Percentiles rank a stretch among this genome's conserved stretches.
These are phyloP conservation scores for Zychaea mexicana DNA, from an alignment of 371 early-diverging fungal species.

Conservation along the genomic window DNA sequence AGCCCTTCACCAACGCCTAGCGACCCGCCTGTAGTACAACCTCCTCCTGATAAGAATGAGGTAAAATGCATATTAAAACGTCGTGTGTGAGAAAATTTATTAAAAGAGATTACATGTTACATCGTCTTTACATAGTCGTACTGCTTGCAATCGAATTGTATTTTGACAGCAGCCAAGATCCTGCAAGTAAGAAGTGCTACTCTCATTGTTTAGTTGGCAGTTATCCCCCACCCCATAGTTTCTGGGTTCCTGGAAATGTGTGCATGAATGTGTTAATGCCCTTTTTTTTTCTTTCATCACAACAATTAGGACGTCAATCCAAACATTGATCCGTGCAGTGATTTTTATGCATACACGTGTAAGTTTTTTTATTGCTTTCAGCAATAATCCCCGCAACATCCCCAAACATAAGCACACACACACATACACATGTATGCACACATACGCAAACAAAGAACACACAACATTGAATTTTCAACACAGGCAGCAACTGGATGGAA, in stretches of 20 bases:
- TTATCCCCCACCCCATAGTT: too few species aligned
- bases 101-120: background rate
- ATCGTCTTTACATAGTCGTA: constrained; percentile 25
- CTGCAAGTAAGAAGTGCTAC: constrained; percentile 39
- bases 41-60: constrained; percentile 21
- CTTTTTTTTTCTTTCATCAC: constrained; percentile 21
- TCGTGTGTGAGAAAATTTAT: background rate
- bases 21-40: constrained; percentile 16
- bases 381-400: too few species aligned
- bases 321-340: constrained; percentile 44
- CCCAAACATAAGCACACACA: too few species aligned
- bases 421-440: too few species aligned
- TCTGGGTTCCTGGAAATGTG: too few species aligned
- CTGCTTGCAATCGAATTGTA: constrained; percentile 59
- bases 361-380: constrained; percentile 14
- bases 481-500: constrained; percentile 39
- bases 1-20: constrained; percentile 13
- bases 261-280: background rate
- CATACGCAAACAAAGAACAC: too few species aligned
- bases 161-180: constrained; percentile 58
- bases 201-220: too few species aligned
- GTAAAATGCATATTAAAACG: background rate
- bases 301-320: constrained; percentile 37
- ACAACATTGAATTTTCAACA: too few species aligned
- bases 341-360: constrained; percentile 60